Evolutionary conservation across 306 rosid species (phyloP), one percentile per base, ranked within the genome.

Genomic region (Prunus padus): DNA sequence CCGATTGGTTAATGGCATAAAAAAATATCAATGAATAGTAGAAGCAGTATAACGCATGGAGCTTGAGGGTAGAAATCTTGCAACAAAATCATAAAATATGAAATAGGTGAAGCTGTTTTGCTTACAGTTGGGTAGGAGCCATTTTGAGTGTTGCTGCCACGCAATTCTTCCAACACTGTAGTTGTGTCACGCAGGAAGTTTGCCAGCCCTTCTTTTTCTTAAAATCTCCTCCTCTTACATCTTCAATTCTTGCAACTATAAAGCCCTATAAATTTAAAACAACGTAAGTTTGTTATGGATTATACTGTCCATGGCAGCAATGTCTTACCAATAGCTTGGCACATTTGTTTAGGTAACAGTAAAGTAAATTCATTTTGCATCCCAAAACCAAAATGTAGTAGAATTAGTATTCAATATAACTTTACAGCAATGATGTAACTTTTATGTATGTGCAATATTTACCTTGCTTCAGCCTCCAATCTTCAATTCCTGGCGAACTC

Each of bases 101-200:
- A 42, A 64, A n/a, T n/a, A 33, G 26, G 71, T 42, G 55, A 55
- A 67, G 6, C 50, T 16, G 13, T 49, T n/a, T 60, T 19, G 52
- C 96, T 82, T 86, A 96, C 99, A 77, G 99, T 96, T 78, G 99
- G 99, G 77, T 96, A 96, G 23, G 99, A n/a, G 99, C 99, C 98
- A 96, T 84, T 92, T 96, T 2, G 99, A 92, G 84, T 96, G 99
- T 68, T 92, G 97, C 77, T 89, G 98, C 99, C 99, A 96, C 99
- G n/a, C 99, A 96, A 79, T 52, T 92, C 84, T 96, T 96, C n/a
- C 71, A 96, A 82, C 52, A 96, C 98, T 2, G 96, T 86, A 72
- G 99, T 96, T 62, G 99, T 96, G 89, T 96, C 99, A 55, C 99
- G n/a, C 96, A 1, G 99, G 99, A 49, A 96, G 82, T 80, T 92